Percentiles rank a stretch among this genome's conserved stretches.
Evolutionary conservation across 352 stramenopile species (phyloP).

Genomic region (Pythium brachiatum): DNA sequence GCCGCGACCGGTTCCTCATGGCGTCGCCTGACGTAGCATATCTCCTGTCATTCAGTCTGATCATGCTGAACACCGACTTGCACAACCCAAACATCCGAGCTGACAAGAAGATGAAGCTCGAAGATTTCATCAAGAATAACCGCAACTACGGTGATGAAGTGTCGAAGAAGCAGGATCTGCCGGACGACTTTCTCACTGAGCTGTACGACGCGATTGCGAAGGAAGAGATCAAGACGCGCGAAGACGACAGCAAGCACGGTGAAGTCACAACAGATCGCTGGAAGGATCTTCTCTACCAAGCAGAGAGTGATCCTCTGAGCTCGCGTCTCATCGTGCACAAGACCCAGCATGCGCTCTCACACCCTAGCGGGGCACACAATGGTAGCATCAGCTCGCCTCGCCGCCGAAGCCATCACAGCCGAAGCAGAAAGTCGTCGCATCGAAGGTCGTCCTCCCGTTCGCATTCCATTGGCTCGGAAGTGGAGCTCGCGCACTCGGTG

Average conservation of each 20-base stretch:
- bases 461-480: neutral
- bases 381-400: slow-evolving; percentile 13
- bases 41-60: slow-evolving; percentile 86
- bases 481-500: neutral
- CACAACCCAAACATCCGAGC: slow-evolving; percentile 83
- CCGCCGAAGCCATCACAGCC: neutral
- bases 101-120: slow-evolving; percentile 86
- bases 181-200: slow-evolving; percentile 69
- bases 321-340: slow-evolving; percentile 56
- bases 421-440: slow-evolving; percentile 2
- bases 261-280: slow-evolving; percentile 78
- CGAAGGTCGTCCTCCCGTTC: neutral
- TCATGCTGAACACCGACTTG: slow-evolving; percentile 89
- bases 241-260: slow-evolving; percentile 73
- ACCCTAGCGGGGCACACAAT: neutral
- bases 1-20: slow-evolving; percentile 82
- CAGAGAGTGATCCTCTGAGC: slow-evolving; percentile 54
- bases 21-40: slow-evolving; percentile 88
- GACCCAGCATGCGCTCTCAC: neutral
- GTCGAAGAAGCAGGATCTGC: slow-evolving; percentile 62
- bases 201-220: slow-evolving; percentile 73
- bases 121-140: slow-evolving; percentile 90
- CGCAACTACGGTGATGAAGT: slow-evolving; percentile 88
- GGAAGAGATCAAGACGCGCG: slow-evolving; percentile 80
- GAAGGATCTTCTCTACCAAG: slow-evolving; percentile 76